A percentile compares a stretch with the other conserved stretches of the same genome.
Evolutionary conservation across 2,329 filamentous ascomycete genomes (phyloP).

Genomic region (Microthyrium microscopicum): DNA sequence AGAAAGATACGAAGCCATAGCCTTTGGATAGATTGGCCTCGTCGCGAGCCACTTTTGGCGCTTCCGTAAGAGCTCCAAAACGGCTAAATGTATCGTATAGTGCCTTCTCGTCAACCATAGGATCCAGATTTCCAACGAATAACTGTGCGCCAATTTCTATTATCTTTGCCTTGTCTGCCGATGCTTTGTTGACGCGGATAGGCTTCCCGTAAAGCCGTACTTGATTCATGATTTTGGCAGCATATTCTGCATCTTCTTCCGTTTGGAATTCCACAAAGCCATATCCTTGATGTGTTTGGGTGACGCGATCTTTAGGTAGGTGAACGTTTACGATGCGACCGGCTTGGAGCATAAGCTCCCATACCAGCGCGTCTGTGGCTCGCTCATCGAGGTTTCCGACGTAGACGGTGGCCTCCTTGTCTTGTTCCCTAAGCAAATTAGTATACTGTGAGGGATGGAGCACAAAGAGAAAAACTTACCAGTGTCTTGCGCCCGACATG

Average conservation of each 20-base stretch:
- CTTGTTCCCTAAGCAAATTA: constrained; percentile 59
- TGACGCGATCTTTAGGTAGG: constrained; percentile 94
- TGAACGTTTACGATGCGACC: constrained; percentile 97
- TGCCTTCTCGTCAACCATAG: constrained; percentile 87
- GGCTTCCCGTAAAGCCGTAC: constrained; percentile 86
- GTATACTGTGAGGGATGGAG: background rate
- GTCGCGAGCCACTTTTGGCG: constrained; percentile 86
- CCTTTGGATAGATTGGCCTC: constrained; percentile 81
- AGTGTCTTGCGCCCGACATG: constrained; percentile 55
- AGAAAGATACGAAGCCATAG: constrained; percentile 89
- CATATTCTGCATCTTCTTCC: constrained; percentile 92
- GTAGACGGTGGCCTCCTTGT: constrained; percentile 96
- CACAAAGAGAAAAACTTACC: constrained; percentile 32
- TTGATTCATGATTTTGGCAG: constrained; percentile 90
- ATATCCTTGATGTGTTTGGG: constrained; percentile 91
- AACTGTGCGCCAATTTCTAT: constrained; percentile 92
- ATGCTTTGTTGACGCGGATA: constrained; percentile 88
- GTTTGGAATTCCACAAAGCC: constrained; percentile 97
- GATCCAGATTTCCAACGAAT: constrained; percentile 89
- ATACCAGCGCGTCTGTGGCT: constrained; percentile 74
- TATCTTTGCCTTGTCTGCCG: constrained; percentile 84
- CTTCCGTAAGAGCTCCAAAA: constrained; percentile 69
- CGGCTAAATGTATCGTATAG: constrained; percentile 90
- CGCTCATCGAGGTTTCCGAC: constrained; percentile 98
- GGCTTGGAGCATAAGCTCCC: constrained; percentile 96